These are phyloP conservation scores for Miscanthus sacchariflorus DNA, from an alignment of 202 grass and related monocot genomes.

Conservation along the genomic window DNA sequence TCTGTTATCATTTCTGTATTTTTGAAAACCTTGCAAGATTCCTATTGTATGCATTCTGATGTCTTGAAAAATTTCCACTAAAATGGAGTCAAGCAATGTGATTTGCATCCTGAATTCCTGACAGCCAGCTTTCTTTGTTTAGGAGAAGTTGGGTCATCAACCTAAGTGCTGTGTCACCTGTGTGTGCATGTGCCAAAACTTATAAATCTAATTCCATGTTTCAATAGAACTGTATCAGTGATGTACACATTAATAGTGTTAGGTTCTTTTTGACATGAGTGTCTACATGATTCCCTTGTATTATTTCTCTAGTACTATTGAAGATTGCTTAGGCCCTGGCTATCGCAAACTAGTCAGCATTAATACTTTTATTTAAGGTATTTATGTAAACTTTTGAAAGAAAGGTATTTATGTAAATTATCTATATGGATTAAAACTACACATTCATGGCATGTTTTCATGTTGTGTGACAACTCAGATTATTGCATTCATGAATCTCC, in stretches of 20 bases:
- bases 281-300: background rate
- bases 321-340: background rate
- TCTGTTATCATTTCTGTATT: background rate
- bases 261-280: background rate
- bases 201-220: background rate
- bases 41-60: background rate
- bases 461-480: background rate
- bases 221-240: background rate
- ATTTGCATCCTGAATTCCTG: background rate
- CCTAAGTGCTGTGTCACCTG: background rate
- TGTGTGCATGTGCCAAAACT: background rate
- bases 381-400: background rate
- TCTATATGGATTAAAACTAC: conserved; percentile 1
- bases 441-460: background rate
- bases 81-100: background rate
- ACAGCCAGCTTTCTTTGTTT: background rate
- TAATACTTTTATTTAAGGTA: background rate
- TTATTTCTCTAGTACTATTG: background rate
- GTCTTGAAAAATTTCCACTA: background rate
- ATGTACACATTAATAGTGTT: background rate
- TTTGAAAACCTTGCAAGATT: background rate
- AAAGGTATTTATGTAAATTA: background rate
- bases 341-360: background rate
- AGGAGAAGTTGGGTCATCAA: background rate
- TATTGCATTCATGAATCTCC: background rate